Percentiles rank a stretch among this genome's conserved stretches.
These are phyloP conservation scores for Termitomyces bulborhizus DNA, from an alignment of 768 basidiomycete species.

Conservation along the genomic window DNA sequence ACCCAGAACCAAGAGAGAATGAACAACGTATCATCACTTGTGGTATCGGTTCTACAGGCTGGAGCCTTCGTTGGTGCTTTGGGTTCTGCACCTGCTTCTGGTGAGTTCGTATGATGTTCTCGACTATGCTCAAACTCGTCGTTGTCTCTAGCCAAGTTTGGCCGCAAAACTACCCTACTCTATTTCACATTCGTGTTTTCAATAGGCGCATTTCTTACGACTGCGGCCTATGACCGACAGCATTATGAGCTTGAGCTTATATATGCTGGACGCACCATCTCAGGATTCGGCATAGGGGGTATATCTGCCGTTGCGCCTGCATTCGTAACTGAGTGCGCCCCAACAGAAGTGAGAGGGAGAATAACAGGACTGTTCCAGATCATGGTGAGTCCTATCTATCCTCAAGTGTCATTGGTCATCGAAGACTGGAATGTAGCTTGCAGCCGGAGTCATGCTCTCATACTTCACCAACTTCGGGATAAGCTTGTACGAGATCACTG, in stretches of 20 bases:
- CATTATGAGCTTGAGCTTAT: conserved; percentile 59
- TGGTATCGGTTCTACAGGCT: conserved; percentile 83
- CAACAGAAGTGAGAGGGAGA: conserved; percentile 79
- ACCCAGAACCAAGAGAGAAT: conserved; percentile 14
- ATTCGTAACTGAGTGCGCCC: conserved; percentile 83
- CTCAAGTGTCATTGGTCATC: neutral
- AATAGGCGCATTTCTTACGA: conserved; percentile 75
- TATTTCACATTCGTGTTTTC: conserved; percentile 57
- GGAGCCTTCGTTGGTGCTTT: conserved; percentile 87
- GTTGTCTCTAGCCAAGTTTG: conserved; percentile 46
- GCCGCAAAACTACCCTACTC: conserved; percentile 61
- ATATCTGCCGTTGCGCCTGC: conserved; percentile 80
- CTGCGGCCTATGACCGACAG: conserved; percentile 44
- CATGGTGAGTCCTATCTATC: conserved; percentile 40
- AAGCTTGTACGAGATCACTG: conserved; percentile 32
- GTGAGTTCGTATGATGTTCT: conserved; percentile 24
- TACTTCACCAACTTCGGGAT: conserved; percentile 71
- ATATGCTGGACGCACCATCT: conserved; percentile 74
- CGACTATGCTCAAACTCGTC: neutral
- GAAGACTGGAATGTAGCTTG: conserved; percentile 30
- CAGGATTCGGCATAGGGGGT: conserved; percentile 79
- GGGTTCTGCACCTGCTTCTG: conserved; percentile 61
- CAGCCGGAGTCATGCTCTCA: conserved; percentile 78
- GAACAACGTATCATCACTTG: conserved; percentile 63
- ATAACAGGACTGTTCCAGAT: conserved; percentile 86